Conservation (phyloP, 139 green algal genomes). For the Cymbomonas tetramitiformis region DNA sequence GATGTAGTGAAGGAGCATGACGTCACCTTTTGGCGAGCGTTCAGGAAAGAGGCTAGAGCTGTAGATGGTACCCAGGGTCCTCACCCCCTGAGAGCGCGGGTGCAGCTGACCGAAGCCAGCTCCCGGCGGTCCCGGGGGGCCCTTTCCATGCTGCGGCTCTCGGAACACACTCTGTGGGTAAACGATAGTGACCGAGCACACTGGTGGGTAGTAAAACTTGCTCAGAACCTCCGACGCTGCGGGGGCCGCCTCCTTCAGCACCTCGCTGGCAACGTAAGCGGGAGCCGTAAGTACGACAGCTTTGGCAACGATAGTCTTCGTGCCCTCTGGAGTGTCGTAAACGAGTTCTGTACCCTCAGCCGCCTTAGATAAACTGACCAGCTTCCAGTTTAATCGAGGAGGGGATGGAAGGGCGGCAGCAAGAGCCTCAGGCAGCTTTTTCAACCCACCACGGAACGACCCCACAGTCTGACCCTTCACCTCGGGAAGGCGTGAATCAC, state of each 20-base stretch:
- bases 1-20: slow-evolving; percentile 92
- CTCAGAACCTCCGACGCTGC: slow-evolving; percentile 45
- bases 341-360: slow-evolving; percentile 23
- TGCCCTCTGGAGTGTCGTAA: slow-evolving; percentile 79
- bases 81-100: slow-evolving; percentile 77
- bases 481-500: slow-evolving; percentile 71
- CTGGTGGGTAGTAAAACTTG: slow-evolving; percentile 87
- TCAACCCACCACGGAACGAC: slow-evolving; percentile 75
- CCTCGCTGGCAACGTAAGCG: slow-evolving; percentile 66
- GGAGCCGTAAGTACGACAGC: slow-evolving; percentile 74
- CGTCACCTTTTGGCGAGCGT: slow-evolving; percentile 19
- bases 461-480: slow-evolving; percentile 84
- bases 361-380: slow-evolving; percentile 50
- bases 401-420: slow-evolving; percentile 28
- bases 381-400: slow-evolving; percentile 62
- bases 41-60: slow-evolving; percentile 72
- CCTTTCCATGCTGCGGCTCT: slow-evolving; percentile 32
- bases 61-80: slow-evolving; percentile 96
- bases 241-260: slow-evolving; percentile 37
- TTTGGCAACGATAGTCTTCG: slow-evolving; percentile 24
- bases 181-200: slow-evolving; percentile 76
- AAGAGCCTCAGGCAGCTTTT: slow-evolving; percentile 79
- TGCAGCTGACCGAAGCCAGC: slow-evolving; percentile 93
- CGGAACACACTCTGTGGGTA: slow-evolving; percentile 44
- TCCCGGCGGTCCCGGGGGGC: not conserved